These are phyloP conservation scores for Jimgerdemannia flammicorona DNA, from an alignment of 192 early-diverging fungal genomes.

Conservation along the genomic window DNA sequence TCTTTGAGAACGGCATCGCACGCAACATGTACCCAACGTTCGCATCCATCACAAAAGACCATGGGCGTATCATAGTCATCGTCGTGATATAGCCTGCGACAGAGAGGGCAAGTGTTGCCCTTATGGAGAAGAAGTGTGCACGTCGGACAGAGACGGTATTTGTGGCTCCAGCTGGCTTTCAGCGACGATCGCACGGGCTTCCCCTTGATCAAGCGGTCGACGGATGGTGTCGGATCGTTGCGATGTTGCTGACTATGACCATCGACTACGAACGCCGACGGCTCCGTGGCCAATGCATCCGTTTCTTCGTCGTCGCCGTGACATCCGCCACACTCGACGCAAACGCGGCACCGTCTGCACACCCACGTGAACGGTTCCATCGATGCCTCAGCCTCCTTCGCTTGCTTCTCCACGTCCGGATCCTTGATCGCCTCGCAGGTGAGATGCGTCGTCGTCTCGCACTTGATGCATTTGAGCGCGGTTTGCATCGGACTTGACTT, in stretches of 20 bases:
- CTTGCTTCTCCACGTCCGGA: constrained; percentile 11
- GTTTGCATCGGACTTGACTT: too few relatives aligned
- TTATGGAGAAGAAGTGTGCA: constrained; percentile 47
- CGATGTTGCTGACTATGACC: too few relatives aligned
- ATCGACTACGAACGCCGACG: too few relatives aligned
- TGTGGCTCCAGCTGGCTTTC: constrained; percentile 40
- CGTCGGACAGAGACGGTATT: constrained; percentile 42
- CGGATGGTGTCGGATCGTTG: background rate
- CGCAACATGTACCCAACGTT: constrained; percentile 52
- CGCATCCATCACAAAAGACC: constrained; percentile 61
- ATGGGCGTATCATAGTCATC: constrained; percentile 48
- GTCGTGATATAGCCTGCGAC: constrained; percentile 46
- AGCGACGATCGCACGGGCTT: background rate
- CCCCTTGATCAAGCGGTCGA: background rate
- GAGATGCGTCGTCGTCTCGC: constrained; percentile 12
- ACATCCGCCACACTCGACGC: constrained; percentile 27
- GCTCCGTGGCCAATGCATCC: too few relatives aligned
- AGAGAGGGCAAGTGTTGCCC: constrained; percentile 53
- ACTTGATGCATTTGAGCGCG: constrained; percentile 13
- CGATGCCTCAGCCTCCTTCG: background rate
- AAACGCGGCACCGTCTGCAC: constrained; percentile 21
- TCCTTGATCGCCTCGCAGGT: constrained; percentile 22
- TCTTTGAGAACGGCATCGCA: constrained; percentile 49
- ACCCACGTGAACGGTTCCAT: constrained; percentile 12
- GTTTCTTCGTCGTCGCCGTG: background rate